Evolutionary conservation across 257 asterid genomes (phyloP), one percentile per base, ranked within the genome.

Genomic region (Craterostigma plantagineum): DNA sequence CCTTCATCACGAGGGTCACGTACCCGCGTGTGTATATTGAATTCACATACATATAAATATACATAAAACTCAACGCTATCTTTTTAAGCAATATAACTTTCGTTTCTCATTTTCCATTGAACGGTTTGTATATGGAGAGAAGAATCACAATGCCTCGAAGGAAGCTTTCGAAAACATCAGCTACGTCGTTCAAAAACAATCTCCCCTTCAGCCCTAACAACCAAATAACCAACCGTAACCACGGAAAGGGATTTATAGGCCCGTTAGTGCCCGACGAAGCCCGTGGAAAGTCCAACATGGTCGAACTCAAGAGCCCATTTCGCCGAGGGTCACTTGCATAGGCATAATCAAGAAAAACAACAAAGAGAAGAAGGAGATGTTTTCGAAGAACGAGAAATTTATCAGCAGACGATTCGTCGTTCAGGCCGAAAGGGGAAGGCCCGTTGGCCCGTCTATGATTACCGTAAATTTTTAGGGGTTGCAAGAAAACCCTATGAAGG

Each of bases 251-350:
- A 4, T 61, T 58, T 34, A 64, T 72, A 5, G 80, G 74, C 17
- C 69, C 77, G 30, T 33, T 62, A 7, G 38, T 57, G n/a, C 63
- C 63, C 16, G 50, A 44, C 7, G 77, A 73, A 45, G 75, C 75
- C 0, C 37, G 72, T 37, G 40, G 16, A 10, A 58, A 43, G 30
- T 34, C 68, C 4, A 57, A 39, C 36, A 69, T 48, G 14, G 52
- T 56, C 27, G 63, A 41, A 8, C 67, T 1, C 60, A 48, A 45
- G 81, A 73, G 43, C 81, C 81, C 6, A 59, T 65, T n/a, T 73
- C 81, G 0, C 81, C 81, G 6, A 73, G 63, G 60, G 64, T 73
- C 12, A 68, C 81, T 0, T 73, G 81, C 63, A 69, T 73, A 57
- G 81, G 81, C 3, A 74, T 65, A 11, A 60, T 73, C 53, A 73